Evolutionary conservation across 345 rosid genomes (phyloP).

Genomic region (Eucalyptus sp.): DNA sequence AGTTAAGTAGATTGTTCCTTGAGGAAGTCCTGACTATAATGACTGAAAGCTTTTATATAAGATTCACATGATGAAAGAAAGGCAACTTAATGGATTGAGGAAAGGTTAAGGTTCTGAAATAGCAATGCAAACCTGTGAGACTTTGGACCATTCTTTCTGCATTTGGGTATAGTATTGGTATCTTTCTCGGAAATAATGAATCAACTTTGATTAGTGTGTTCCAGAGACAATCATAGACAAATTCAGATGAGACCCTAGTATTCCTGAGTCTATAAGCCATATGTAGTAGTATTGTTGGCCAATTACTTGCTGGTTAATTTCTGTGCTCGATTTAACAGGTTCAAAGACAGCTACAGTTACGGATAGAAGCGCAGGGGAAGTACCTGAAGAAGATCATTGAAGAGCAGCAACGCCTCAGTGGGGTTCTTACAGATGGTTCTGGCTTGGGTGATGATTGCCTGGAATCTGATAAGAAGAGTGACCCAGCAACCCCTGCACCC

Average conservation of each 20-base stretch:
- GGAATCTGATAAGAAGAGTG: slow-evolving; percentile 57
- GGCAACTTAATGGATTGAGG: not conserved
- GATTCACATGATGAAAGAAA: not conserved
- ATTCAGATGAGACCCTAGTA: not conserved
- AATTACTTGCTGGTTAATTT: not conserved
- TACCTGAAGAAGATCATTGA: slow-evolving; percentile 94
- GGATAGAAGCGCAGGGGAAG: slow-evolving; percentile 95
- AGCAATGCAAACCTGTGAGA: not conserved
- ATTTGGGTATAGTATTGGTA: not conserved
- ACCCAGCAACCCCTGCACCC: slow-evolving; percentile 84
- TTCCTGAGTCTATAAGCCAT: not conserved
- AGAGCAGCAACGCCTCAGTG: slow-evolving; percentile 83
- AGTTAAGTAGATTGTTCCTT: not conserved
- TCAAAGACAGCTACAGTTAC: slow-evolving; percentile 85
- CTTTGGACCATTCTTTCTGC: not conserved
- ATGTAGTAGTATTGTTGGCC: not conserved
- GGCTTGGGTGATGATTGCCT: slow-evolving; percentile 29
- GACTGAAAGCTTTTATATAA: not conserved
- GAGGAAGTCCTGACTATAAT: not conserved
- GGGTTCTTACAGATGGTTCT: slow-evolving; percentile 46
- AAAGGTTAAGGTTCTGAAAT: not conserved
- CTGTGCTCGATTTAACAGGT: slow-evolving; percentile 30
- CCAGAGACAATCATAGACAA: not conserved
- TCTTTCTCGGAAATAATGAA: not conserved
- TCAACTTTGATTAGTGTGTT: not conserved